Conservation (phyloP, 768 basidiomycete genomes). For the Psilocybe azurescens region DNA sequence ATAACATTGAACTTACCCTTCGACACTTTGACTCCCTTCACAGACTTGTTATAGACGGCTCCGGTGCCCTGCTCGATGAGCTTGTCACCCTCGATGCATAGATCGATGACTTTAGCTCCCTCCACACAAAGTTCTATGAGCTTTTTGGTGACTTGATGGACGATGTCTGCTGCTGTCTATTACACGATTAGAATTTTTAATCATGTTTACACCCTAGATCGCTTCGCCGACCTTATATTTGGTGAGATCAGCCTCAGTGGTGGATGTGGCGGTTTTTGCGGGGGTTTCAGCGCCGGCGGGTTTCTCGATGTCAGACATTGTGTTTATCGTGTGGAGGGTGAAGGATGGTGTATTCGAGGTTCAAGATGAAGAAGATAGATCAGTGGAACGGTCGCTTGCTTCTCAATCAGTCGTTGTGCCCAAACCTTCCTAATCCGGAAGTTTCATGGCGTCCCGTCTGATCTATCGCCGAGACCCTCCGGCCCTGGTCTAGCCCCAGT, state of each 20-base stretch:
- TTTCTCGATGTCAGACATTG: conserved; percentile 70
- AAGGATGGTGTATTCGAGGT: conserved; percentile 6
- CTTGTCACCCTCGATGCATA: conserved; percentile 93
- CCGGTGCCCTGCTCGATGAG: conserved; percentile 87
- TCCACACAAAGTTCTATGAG: conserved; percentile 78
- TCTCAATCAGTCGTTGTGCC: conserved; percentile 13
- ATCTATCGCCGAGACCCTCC: neutral
- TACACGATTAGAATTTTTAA: conserved; percentile 30
- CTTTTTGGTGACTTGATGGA: conserved; percentile 83
- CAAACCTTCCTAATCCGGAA: conserved; percentile 30
- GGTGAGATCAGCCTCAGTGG: conserved; percentile 76
- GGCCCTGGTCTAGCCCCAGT: neutral
- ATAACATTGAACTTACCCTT: conserved; percentile 66
- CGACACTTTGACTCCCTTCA: conserved; percentile 85
- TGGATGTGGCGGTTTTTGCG: conserved; percentile 57
- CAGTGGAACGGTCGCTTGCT: conserved; percentile 5
- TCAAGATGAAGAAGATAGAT: conserved; percentile 11
- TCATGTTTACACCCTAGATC: conserved; percentile 18
- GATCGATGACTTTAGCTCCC: conserved; percentile 87
- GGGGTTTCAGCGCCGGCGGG: conserved; percentile 37
- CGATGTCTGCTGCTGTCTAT: conserved; percentile 92
- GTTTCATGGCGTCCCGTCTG: conserved; percentile 7
- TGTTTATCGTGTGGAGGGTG: conserved; percentile 21
- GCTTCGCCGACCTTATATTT: conserved; percentile 76
- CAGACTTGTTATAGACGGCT: conserved; percentile 87